phyloP scores from a whole-genome alignment of 371 early-diverging fungal species.

The Rhizopus microsporus region DNA sequence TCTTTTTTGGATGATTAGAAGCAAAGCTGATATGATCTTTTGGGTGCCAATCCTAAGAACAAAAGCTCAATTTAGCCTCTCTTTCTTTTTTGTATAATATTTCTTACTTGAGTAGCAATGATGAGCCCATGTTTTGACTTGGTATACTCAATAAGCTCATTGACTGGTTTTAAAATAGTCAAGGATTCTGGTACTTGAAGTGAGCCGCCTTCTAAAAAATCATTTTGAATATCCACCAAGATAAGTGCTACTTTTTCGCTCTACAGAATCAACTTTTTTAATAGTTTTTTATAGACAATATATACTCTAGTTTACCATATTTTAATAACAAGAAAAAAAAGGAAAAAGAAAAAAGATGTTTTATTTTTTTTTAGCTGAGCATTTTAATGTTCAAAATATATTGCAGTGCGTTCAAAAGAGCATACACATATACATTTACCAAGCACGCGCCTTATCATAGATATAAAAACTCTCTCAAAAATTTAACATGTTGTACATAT shows the following conservation, averaged over 20 bases:
- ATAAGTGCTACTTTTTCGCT: slow-evolving; percentile 32
- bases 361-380: slow-evolving; percentile 1
- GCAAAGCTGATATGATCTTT: slow-evolving; percentile 45
- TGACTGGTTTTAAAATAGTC: slow-evolving; percentile 30
- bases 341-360: slow-evolving; percentile 6
- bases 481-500: too few species aligned
- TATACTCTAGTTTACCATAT: neutral
- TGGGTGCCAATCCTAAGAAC: slow-evolving; percentile 49
- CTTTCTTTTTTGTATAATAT: too few species aligned
- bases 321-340: slow-evolving; percentile 3
- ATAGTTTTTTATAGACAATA: neutral
- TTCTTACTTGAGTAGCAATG: slow-evolving; percentile 39
- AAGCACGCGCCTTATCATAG: too few species aligned
- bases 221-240: slow-evolving; percentile 48
- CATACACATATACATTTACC: too few species aligned
- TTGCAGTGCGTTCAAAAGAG: too few species aligned
- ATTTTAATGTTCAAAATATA: too few species aligned
- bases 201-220: slow-evolving; percentile 45
- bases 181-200: slow-evolving; percentile 36
- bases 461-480: too few species aligned
- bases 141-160: slow-evolving; percentile 24
- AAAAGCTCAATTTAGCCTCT: neutral
- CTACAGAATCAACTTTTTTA: neutral
- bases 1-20: slow-evolving; percentile 29
- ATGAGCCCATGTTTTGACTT: slow-evolving; percentile 27